These are phyloP conservation scores for Aspergillus udagawae DNA, from an alignment of 2,329 filamentous ascomycete species.

Conservation along the genomic window DNA sequence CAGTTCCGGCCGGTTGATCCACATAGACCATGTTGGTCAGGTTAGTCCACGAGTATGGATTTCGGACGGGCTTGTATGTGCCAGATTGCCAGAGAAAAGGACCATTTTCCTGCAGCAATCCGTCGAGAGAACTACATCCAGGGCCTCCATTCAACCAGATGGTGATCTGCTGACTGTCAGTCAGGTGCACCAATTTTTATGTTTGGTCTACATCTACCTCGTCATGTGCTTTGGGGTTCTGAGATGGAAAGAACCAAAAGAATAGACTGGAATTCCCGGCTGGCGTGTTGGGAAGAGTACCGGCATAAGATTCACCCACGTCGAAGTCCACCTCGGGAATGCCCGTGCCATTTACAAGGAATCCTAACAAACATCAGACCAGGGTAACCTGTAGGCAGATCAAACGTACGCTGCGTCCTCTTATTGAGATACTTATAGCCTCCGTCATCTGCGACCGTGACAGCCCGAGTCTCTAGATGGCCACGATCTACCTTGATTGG, in stretches of 20 bases:
- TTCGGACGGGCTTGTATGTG: constrained; percentile 60
- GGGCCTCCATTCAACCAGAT: constrained; percentile 50
- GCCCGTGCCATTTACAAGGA: constrained; percentile 59
- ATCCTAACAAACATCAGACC: constrained; percentile 42
- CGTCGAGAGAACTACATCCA: constrained; percentile 57
- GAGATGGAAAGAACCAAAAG: constrained; percentile 49
- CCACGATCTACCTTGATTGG: constrained; percentile 1
- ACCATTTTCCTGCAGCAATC: constrained; percentile 70
- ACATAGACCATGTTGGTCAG: constrained; percentile 69
- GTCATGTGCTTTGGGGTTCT: constrained; percentile 38
- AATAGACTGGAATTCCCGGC: constrained; percentile 43
- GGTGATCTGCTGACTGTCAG: constrained; percentile 21
- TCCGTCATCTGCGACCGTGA: neutral
- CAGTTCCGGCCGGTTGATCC: constrained; percentile 51
- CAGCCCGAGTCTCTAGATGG: neutral
- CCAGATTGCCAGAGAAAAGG: constrained; percentile 68
- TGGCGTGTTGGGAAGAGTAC: constrained; percentile 50
- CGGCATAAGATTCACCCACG: constrained; percentile 48
- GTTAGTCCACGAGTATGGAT: constrained; percentile 67
- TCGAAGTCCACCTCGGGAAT: constrained; percentile 69
- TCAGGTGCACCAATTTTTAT: neutral
- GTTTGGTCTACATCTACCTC: constrained; percentile 25
- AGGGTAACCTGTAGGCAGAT: neutral
- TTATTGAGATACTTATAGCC: constrained; percentile 13
- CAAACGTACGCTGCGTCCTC: constrained; percentile 11